phyloP scores from a whole-genome alignment of 495 filamentous ascomycete genomes.

The Penicillium nucicola region DNA sequence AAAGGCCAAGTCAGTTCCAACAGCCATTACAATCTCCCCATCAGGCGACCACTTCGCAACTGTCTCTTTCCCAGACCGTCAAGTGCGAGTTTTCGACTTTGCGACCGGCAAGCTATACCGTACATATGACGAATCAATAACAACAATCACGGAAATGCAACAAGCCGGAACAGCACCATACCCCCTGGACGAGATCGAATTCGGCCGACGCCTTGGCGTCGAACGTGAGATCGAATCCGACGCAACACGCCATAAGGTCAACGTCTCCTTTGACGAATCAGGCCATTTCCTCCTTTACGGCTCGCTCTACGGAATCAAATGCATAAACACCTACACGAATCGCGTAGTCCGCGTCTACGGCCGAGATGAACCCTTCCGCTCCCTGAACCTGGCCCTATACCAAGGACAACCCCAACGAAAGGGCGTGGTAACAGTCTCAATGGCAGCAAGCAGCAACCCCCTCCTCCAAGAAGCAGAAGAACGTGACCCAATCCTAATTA shows the following conservation, averaged over 20 bases:
- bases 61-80: slow-evolving; percentile 89
- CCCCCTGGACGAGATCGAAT: slow-evolving; percentile 83
- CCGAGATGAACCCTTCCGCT: slow-evolving; percentile 81
- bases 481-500: slow-evolving; percentile 84
- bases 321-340: slow-evolving; percentile 93
- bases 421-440: slow-evolving; percentile 87
- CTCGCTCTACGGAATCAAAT: slow-evolving; percentile 85
- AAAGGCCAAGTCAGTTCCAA: slow-evolving; percentile 82
- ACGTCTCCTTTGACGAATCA: slow-evolving; percentile 93
- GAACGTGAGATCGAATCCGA: slow-evolving; percentile 81
- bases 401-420: slow-evolving; percentile 94
- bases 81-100: slow-evolving; percentile 91
- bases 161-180: slow-evolving; percentile 79
- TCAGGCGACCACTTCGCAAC: slow-evolving; percentile 82
- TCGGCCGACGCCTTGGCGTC: slow-evolving; percentile 81
- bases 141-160: slow-evolving; percentile 87
- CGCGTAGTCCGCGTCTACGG: slow-evolving; percentile 83
- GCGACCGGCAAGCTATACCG: slow-evolving; percentile 80
- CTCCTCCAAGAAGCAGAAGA: slow-evolving; percentile 89
- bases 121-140: slow-evolving; percentile 90
- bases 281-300: slow-evolving; percentile 94
- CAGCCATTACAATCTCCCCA: slow-evolving; percentile 83
- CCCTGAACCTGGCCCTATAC: slow-evolving; percentile 82
- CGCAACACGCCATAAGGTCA: slow-evolving; percentile 65
- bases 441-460: slow-evolving; percentile 93